Evolutionary conservation across 192 early-diverging fungal species (phyloP).

Genomic region (Anaeromyces robustus): DNA sequence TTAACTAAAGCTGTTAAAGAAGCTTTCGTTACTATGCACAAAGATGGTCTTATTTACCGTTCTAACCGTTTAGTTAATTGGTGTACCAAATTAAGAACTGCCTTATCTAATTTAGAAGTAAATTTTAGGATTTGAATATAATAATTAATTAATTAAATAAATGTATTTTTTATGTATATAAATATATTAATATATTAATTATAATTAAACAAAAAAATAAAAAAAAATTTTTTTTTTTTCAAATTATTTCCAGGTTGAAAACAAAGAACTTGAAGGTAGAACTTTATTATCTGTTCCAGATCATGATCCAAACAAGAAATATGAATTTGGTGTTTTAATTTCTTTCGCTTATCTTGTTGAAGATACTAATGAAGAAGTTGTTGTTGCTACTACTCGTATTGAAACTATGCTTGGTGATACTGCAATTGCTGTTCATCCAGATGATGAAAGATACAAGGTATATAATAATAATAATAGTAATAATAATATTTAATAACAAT

Average conservation of each 20-base stretch:
- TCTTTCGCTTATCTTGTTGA: slow-evolving; percentile 90
- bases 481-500: not conserved
- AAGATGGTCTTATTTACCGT: slow-evolving; percentile 91
- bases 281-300: slow-evolving; percentile 80
- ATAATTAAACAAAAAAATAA: not conserved
- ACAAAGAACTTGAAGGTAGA: slow-evolving; percentile 68
- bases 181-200: not conserved
- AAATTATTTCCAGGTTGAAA: slow-evolving; percentile 68
- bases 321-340: slow-evolving; percentile 96
- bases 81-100: slow-evolving; percentile 90
- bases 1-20: slow-evolving; percentile 73
- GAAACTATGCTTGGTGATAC: slow-evolving; percentile 99
- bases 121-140: too few relatives aligned
- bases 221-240: too few relatives aligned
- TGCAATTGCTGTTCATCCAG: slow-evolving; percentile 86
- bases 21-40: slow-evolving; percentile 84
- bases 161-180: too few relatives aligned
- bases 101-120: slow-evolving; percentile 87
- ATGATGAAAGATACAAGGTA: slow-evolving; percentile 81
- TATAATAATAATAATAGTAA: not conserved
- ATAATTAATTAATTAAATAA: too few relatives aligned
- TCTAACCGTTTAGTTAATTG: slow-evolving; percentile 96
- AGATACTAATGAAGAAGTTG: slow-evolving; percentile 62
- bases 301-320: slow-evolving; percentile 81
- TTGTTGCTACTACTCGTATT: slow-evolving; percentile 96